Base-by-base conservation (phyloP, 306 rosid genomes). In the Rubus parviflorus region DNA sequence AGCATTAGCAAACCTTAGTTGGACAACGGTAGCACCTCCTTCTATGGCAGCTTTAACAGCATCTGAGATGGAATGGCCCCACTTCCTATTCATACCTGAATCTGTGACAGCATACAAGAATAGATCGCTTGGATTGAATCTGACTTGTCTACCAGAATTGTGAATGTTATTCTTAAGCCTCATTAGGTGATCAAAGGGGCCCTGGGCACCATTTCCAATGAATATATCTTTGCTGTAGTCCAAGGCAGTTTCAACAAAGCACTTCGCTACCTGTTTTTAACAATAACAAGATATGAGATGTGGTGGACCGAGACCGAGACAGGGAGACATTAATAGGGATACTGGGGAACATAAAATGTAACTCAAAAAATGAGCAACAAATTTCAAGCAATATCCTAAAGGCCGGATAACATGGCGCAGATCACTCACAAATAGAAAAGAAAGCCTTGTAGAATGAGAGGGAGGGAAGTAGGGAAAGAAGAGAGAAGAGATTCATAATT, bases 1-100 rank as follows among this genome's bases (percentile, higher is more conserved):
- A 9, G 49, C 8, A 38, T 68, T 11, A 72, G 66, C 88, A 83
- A 81, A 94, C 97, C 98, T 92, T 73, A 92, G 70, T 88, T 92
- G 98, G 83, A 95, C 82, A 79, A 95, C 88, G 79, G 97, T 92
- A 72, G 98, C 93, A 68, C 98, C 97, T 77, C 98, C 98, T 77
- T 90, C 89, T 69, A 95, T 82, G 6, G 93, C 93, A 86, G 90
- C 97, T 84, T 83, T 83, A 84, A 95, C 98, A 72, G 97, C 98
- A 76, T 88, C 95, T n/a, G 89, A 78, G 78, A 90, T 90, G 61
- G 95, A 88, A 75, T 85, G 97, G n/a, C 89, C 91, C 97, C 98
- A 92, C 86, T 77, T 89, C 65, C 81, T 82, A 80, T 95, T 95
- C 97, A 95, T 95, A 38, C 85, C 25, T 0, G 98, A 87, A 82